Evolutionary conservation across 768 basidiomycete genomes (phyloP).

Genomic region (Leccinum uliginosum): DNA sequence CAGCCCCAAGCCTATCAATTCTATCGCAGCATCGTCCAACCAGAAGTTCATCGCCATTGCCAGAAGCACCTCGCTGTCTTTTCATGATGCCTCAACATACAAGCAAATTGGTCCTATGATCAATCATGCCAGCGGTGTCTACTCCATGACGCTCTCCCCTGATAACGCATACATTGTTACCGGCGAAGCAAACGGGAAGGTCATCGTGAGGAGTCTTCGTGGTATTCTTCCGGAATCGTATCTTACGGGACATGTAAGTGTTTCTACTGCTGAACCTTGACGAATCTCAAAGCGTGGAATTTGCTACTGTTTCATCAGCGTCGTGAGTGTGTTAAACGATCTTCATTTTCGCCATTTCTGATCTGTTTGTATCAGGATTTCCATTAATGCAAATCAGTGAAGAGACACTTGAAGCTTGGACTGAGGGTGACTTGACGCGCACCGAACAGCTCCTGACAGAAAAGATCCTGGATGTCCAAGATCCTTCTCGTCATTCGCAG

Average conservation of each 20-base stretch:
- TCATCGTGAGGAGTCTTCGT: neutral
- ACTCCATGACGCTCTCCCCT: neutral
- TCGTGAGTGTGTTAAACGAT: neutral
- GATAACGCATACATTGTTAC: neutral
- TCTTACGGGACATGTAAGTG: neutral
- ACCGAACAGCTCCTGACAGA: neutral
- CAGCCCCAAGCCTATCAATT: rapidly evolving
- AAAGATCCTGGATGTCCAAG: neutral
- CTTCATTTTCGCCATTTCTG: rapidly evolving
- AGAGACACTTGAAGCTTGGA: neutral
- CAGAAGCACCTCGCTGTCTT: neutral
- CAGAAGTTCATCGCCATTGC: neutral
- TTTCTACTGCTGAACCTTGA: rapidly evolving
- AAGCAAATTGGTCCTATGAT: neutral
- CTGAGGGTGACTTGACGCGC: neutral
- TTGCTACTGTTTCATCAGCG: rapidly evolving
- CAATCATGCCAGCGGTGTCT: neutral
- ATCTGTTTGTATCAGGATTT: neutral
- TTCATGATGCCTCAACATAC: neutral
- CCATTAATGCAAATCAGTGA: neutral
- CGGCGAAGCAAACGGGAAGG: neutral
- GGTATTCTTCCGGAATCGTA: neutral
- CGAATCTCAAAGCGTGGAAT: neutral
- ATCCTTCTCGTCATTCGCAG: neutral
- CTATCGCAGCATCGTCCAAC: neutral